Evolutionary conservation across 2,329 filamentous ascomycete species (phyloP).

Genomic region (Colletotrichum musae): DNA sequence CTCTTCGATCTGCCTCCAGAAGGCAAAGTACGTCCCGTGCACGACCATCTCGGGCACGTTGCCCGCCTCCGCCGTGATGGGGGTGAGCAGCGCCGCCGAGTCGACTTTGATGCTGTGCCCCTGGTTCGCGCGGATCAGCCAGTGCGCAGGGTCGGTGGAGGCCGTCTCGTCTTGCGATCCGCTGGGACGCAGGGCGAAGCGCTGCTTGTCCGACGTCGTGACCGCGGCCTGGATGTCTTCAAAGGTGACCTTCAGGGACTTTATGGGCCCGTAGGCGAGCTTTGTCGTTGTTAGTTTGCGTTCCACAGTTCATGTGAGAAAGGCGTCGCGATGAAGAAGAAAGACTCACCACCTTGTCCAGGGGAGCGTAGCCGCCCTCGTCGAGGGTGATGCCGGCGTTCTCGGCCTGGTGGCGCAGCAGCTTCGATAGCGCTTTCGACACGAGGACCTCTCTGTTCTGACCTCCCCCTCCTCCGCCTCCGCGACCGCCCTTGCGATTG

Average conservation of each 20-base stretch:
- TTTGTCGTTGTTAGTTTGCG: conserved; percentile 45
- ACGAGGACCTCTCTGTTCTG: conserved; percentile 62
- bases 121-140: conserved; percentile 94
- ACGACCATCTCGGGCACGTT: conserved; percentile 79
- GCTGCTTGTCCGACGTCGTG: conserved; percentile 86
- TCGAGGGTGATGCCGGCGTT: conserved; percentile 72
- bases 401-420: conserved; percentile 70
- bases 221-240: conserved; percentile 81
- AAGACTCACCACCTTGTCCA: conserved; percentile 71
- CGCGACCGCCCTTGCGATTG: conserved; percentile 45
- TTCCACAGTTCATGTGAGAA: too few relatives aligned
- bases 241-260: conserved; percentile 80
- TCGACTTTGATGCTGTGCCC: conserved; percentile 88
- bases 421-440: conserved; percentile 67
- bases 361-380: conserved; percentile 69
- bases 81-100: conserved; percentile 78
- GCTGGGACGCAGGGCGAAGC: conserved; percentile 82
- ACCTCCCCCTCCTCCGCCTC: conserved; percentile 48
- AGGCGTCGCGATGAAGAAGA: background rate
- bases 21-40: conserved; percentile 89
- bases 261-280: conserved; percentile 72
- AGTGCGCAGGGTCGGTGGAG: conserved; percentile 72
- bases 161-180: conserved; percentile 45
- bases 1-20: conserved; percentile 82
- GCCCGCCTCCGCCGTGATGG: conserved; percentile 71